Percentiles rank a stretch among this genome's conserved stretches.
These are phyloP conservation scores for Diutina neorugosa DNA, from an alignment of 1,139 yeast species.

Conservation along the genomic window DNA sequence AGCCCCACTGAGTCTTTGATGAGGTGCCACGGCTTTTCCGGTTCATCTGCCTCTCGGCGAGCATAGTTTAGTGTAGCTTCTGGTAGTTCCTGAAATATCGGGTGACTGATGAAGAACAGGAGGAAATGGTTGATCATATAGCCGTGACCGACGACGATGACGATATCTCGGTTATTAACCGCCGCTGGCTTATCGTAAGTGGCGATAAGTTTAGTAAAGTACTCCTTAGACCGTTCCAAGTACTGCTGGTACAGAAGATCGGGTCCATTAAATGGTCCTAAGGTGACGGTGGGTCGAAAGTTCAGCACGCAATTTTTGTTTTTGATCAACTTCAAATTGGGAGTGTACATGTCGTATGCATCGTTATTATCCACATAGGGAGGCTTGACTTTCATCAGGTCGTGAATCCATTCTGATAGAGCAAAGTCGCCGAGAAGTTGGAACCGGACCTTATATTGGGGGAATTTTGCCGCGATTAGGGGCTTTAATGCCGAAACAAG, in stretches of 20 bases:
- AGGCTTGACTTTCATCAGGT: slow-evolving; percentile 31
- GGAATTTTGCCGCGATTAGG: slow-evolving; percentile 14
- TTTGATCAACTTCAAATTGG: slow-evolving; percentile 25
- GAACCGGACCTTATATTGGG: slow-evolving; percentile 24
- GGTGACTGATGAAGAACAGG: slow-evolving; percentile 31
- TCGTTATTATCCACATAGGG: slow-evolving; percentile 34
- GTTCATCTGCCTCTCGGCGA: slow-evolving; percentile 10
- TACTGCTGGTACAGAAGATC: slow-evolving; percentile 31
- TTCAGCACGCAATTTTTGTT: slow-evolving; percentile 27
- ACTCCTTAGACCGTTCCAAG: slow-evolving; percentile 28
- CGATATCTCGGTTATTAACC: slow-evolving; percentile 23
- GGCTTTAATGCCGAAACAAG: slow-evolving; percentile 21
- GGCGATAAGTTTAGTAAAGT: slow-evolving; percentile 31
- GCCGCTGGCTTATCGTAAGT: slow-evolving; percentile 31
- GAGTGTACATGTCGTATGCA: slow-evolving; percentile 38
- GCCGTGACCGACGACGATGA: slow-evolving; percentile 32
- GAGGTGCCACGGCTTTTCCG: slow-evolving; percentile 20
- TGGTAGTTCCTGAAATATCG: slow-evolving; percentile 35
- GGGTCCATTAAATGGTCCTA: slow-evolving; percentile 37
- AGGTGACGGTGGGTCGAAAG: slow-evolving; percentile 33
- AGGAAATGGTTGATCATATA: slow-evolving; percentile 30
- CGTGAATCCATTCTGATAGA: slow-evolving; percentile 37
- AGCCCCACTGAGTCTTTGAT: slow-evolving; percentile 24
- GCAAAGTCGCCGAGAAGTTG: slow-evolving; percentile 37
- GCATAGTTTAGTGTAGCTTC: slow-evolving; percentile 30